Evolutionary conservation across 1,284 basidiomycete species (phyloP), one percentile per base, ranked within the genome.

Genomic region (Ceratobasidium sp.): DNA sequence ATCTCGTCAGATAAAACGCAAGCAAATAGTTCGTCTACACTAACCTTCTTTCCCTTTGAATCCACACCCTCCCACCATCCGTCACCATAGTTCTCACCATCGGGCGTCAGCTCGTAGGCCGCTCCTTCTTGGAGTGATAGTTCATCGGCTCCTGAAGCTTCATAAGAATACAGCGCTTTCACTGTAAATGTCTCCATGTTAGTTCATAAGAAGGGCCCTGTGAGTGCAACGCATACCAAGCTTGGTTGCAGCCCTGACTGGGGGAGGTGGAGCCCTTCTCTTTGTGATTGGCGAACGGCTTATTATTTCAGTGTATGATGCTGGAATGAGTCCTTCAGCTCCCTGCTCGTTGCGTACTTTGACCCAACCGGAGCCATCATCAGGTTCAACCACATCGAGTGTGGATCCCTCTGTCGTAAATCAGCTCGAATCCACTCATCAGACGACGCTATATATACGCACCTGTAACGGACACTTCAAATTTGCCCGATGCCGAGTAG

Each of bases 281-380:
- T 59, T 74, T 4, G 24, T 14, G 11, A 66, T 65, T 22, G 59
- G 62, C 63, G 68, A 48, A 51, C 66, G 79, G 27, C 81, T 83
- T 34, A 81, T 78, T 34, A 82, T 77, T 78, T 89, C 85, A 48
- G 94, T 80, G 83, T 94, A 94, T 11, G 90, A 89, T 13, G 90
- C 91, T 19, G 93, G 93, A 19, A 94, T 89, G 43, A 94, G 86
- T 1, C 92, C 92, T 77, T 87, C 87, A 61, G 84, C 85, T 59
- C 89, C 88, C 29, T 83, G 81, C 43, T 81, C 78, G 78, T 90
- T 86, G 24, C 83, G 81, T 7, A 93, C 90, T 81, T 94, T 94
- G n/a, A 91, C 86, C 93, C 93, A 94, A 2, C 93, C 93, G 14
- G 91, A 92, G 5, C 90, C 92, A 79, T 94, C 93, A 78, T 94